Evolutionary conservation across 192 early-diverging fungal species (phyloP), one percentile per base, ranked within the genome.

Genomic region (Backusella circina): DNA sequence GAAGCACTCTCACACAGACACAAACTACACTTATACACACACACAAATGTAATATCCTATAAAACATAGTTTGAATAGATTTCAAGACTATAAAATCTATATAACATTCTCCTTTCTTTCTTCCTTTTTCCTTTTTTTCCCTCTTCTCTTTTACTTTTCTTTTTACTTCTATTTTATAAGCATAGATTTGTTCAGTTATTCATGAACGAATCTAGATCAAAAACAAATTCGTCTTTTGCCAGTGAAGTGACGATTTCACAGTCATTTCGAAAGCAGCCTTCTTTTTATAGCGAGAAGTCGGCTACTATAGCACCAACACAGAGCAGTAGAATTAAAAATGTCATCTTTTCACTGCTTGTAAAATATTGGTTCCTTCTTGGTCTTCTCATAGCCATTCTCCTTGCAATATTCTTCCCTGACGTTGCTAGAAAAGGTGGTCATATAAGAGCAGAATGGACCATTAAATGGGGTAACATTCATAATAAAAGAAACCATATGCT

Each of bases 341-440:
- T 57, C 0, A 21, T 47, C 9, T 36, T 28, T 8, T 35, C 47
- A 36, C 18, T 72, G 5, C 65, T 77, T 33, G 39, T 10, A 30
- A 78, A 78, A 70, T 78, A 78, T 67, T 78, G 91, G 91, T 92
- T 92, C 73, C 61, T 86, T 16, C 70, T 90, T 77, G 92, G 92
- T 10, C 86, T 93, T n/a, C 78, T 80, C 21, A 6, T 88, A 8
- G 88, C 80, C 15, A 92, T 93, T 71, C 78, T 80, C 10, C 75
- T 93, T 16, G 91, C 91, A 0, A 85, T 85, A 18, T 78, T 82
- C 36, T 90, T 84, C 32, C 92, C 92, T 31, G 67, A 35, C 5
- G 82, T 90, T 36, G 92, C 87, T 26, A 88, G 85, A 70, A 88
- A 84, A 57, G 80, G 77, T 16, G 86, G 86, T 13, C 79, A 85